Evolutionary conservation across 345 rosid species (phyloP), one percentile per base, ranked within the genome.

Genomic region (Gossypium anomalum): DNA sequence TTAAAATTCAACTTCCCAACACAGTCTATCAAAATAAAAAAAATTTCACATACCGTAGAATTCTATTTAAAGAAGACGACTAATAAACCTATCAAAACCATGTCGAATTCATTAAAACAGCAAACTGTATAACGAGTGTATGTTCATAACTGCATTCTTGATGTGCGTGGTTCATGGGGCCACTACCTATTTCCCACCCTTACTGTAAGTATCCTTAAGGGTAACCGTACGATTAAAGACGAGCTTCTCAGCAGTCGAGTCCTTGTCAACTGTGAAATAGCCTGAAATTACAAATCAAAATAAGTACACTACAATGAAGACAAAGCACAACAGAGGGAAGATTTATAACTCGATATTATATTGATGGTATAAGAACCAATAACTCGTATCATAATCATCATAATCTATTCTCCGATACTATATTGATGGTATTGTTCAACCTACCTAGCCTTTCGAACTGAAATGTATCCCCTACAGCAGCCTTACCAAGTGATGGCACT

Each of bases 401-500:
- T 34, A 34, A 34, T 34, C 41, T 34, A 5, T 34, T 34, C 41
- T 34, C n/a, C 15, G 17, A 25, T 68, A 68, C 17, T 9, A 15
- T 68, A 68, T 45, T 0, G 3, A 49, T 49, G 71, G 48, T 41
- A 56, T 43, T 20, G 51, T 65, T 53, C 17, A 64, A 75, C 75
- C 77, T 89, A 95, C 99, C 98, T 48, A 93, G 97, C 78, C 98
- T 85, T 82, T 95, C 97, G 49, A 95, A 95, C 79, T 95, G 98
- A 81, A 95, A 95, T 43, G 75, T 83, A 67, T 90, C 93, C 69
- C 91, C 93, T 4, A 85, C 77, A 43, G 83, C 84, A 72, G 98
- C 92, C 78, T 80, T 79, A 77, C 67, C 64, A 64, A 95, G 88
- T 44, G 85, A 74, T 58, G 94, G 79, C 19, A 86, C 92, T 60